These are phyloP conservation scores for Discostella stelligeroides DNA, from an alignment of 108 stramenopile species.

Conservation along the genomic window DNA sequence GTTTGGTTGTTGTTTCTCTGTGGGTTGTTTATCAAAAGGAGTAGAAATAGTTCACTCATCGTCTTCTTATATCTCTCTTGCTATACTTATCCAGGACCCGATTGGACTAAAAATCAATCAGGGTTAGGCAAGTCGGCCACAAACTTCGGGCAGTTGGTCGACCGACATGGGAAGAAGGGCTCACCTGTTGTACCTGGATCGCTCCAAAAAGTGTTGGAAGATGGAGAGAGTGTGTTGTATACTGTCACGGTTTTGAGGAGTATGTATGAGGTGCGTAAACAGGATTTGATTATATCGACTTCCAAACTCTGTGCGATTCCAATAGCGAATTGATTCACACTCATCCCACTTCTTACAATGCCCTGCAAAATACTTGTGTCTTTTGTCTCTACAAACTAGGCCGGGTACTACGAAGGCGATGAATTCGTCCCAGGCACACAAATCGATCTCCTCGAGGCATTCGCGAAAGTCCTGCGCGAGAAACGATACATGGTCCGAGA, in stretches of 20 bases:
- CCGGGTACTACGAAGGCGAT: slow-evolving; percentile 91
- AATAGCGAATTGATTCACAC: too few relatives aligned
- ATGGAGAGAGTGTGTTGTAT: slow-evolving; percentile 85
- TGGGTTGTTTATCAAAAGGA: too few relatives aligned
- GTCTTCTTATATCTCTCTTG: too few relatives aligned
- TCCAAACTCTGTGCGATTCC: too few relatives aligned
- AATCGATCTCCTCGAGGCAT: slow-evolving; percentile 87
- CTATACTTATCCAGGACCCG: slow-evolving; percentile 63
- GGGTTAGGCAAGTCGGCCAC: slow-evolving; percentile 73
- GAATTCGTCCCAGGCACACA: slow-evolving; percentile 85
- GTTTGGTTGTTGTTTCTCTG: too few relatives aligned
- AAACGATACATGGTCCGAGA: slow-evolving; percentile 92
- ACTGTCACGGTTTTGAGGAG: slow-evolving; percentile 91
- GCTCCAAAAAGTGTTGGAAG: slow-evolving; percentile 68
- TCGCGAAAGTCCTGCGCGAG: slow-evolving; percentile 84
- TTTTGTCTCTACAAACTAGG: slow-evolving; percentile 13
- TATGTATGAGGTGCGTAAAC: slow-evolving; percentile 77
- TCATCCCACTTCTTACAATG: too few relatives aligned
- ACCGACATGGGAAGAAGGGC: slow-evolving; percentile 83
- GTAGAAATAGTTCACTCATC: too few relatives aligned
- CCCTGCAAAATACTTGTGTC: neutral
- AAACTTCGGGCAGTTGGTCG: slow-evolving; percentile 72
- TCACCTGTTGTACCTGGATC: slow-evolving; percentile 95
- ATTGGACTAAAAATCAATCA: slow-evolving; percentile 74
- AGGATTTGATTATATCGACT: too few relatives aligned